A percentile compares a stretch with the other conserved stretches of the same genome.
phyloP scores from a whole-genome alignment of 306 rosid species.

The Prinsepia uniflora region DNA sequence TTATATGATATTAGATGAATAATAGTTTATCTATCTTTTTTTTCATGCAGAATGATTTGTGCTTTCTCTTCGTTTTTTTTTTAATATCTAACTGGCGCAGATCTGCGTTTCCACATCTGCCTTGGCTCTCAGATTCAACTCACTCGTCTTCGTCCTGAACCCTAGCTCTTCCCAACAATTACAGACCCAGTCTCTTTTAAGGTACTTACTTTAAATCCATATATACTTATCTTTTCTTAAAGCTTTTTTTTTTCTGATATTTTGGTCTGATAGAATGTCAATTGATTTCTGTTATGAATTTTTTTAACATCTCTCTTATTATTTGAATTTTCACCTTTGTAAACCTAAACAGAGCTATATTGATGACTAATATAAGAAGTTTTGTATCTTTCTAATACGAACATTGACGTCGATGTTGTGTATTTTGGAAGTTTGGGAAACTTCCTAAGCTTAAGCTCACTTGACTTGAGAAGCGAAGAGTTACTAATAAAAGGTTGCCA shows the following conservation, averaged over 20 bases:
- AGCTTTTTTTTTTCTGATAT: too few relatives aligned
- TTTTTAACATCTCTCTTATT: too few relatives aligned
- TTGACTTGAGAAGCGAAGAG: neutral
- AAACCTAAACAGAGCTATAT: neutral
- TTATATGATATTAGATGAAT: too few relatives aligned
- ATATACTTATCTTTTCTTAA: neutral
- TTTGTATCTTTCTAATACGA: neutral
- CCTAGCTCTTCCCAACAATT: constrained; percentile 48
- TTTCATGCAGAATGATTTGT: too few relatives aligned
- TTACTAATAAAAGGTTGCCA: constrained; percentile 2
- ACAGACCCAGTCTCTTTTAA: constrained; percentile 42
- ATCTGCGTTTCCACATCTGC: constrained; percentile 56
- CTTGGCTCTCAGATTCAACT: constrained; percentile 56
- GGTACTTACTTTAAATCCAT: constrained; percentile 34
- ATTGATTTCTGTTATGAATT: too few relatives aligned
- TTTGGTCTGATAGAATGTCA: too few relatives aligned
- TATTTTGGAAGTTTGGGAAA: neutral
- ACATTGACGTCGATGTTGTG: neutral
- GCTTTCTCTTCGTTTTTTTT: too few relatives aligned
- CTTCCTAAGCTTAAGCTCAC: neutral
- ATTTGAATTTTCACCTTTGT: too few relatives aligned
- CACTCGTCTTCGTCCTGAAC: constrained; percentile 43
- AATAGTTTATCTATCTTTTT: too few relatives aligned
- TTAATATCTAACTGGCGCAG: constrained; percentile 46
- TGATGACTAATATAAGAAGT: neutral